Conservation (phyloP, 495 filamentous ascomycete genomes). For the Tuber indicum region DNA sequence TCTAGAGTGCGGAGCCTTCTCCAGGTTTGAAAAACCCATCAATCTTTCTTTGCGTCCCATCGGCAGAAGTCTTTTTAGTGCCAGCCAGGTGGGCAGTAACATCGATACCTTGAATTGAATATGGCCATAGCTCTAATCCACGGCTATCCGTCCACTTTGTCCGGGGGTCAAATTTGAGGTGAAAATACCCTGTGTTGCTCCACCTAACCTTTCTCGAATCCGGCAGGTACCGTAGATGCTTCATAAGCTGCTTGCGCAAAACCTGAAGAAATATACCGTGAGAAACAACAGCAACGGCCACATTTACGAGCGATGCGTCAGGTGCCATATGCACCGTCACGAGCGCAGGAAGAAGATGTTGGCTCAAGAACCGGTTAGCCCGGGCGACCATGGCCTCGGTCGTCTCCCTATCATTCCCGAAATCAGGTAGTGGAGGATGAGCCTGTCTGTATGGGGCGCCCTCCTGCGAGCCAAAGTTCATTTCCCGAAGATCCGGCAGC, state of each 20-base stretch:
- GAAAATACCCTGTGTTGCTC: conserved; percentile 32
- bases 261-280: conserved; percentile 72
- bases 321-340: conserved; percentile 34
- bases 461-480: conserved; percentile 65
- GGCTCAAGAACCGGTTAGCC: conserved; percentile 57
- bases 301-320: conserved; percentile 20
- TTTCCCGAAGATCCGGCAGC: conserved; percentile 57
- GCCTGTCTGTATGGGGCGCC: conserved; percentile 50
- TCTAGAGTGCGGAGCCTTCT: neutral
- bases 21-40: conserved; percentile 62
- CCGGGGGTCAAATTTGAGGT: conserved; percentile 15
- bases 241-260: conserved; percentile 58
- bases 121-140: conserved; percentile 15
- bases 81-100: conserved; percentile 60
- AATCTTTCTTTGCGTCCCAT: conserved; percentile 59
- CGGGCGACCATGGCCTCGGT: conserved; percentile 59
- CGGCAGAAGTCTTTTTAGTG: conserved; percentile 73
- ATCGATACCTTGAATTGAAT: conserved; percentile 54
- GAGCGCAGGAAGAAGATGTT: conserved; percentile 55
- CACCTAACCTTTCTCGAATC: conserved; percentile 39
- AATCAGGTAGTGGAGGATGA: conserved; percentile 4
- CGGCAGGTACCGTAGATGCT: conserved; percentile 46
- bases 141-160: conserved; percentile 5
- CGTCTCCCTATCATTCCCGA: conserved; percentile 48
- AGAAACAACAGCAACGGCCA: conserved; percentile 61